These are phyloP conservation scores for Pontederia paniculata DNA, from an alignment of 176 grass and related monocot species.

Conservation along the genomic window DNA sequence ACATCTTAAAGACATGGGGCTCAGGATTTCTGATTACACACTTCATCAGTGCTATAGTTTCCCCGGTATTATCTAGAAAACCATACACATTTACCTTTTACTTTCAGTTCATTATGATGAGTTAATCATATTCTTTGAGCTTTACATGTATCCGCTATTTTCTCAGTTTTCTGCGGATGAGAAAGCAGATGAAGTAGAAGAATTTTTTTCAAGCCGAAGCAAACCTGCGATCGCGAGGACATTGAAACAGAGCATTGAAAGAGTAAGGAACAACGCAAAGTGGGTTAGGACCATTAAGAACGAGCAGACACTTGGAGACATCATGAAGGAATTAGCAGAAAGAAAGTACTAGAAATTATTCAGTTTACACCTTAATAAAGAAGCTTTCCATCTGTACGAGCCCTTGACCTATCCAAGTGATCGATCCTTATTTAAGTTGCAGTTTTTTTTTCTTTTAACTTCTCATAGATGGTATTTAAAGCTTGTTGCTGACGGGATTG, in stretches of 20 bases:
- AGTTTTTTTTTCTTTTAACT: too few species aligned
- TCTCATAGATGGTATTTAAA: too few species aligned
- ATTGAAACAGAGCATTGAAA: conserved; percentile 81
- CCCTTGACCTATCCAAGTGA: too few species aligned
- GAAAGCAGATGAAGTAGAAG: conserved; percentile 56
- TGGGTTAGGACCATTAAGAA: conserved; percentile 56
- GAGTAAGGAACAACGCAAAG: conserved; percentile 68
- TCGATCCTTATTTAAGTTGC: too few species aligned
- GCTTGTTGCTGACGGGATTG: too few species aligned
- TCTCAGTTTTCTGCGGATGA: conserved; percentile 57
- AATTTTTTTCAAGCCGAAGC: conserved; percentile 61
- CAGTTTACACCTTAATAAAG: too few species aligned
- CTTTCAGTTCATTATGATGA: background rate
- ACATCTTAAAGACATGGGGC: conserved; percentile 57
- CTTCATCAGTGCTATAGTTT: conserved; percentile 44
- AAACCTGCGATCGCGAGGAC: conserved; percentile 62
- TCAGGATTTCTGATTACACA: conserved; percentile 64
- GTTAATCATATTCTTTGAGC: background rate
- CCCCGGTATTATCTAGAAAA: conserved; percentile 27
- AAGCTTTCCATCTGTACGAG: too few species aligned
- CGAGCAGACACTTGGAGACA: conserved; percentile 39
- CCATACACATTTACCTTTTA: background rate
- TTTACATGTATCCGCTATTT: background rate
- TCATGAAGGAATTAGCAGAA: conserved; percentile 35
- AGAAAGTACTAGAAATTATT: background rate